These are phyloP conservation scores for Candida glaebosa DNA, from an alignment of 805 yeast genomes.

Conservation along the genomic window DNA sequence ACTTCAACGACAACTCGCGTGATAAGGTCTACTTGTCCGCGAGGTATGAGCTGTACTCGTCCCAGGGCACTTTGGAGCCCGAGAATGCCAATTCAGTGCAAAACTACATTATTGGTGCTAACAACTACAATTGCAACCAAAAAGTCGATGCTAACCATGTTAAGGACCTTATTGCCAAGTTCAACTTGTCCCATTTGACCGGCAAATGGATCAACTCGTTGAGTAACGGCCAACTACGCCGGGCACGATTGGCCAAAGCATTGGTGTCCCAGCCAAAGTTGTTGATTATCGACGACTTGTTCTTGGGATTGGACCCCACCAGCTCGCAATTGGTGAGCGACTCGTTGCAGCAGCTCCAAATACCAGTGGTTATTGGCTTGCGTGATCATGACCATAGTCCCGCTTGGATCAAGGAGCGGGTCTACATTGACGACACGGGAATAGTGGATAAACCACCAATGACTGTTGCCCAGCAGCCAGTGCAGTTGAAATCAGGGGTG, in stretches of 20 bases:
- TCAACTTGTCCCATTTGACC: conserved; percentile 55
- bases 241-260: conserved; percentile 83
- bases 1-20: conserved; percentile 35
- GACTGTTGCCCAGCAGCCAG: background rate
- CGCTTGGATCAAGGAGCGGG: conserved; percentile 73
- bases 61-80: conserved; percentile 58
- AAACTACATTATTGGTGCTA: conserved; percentile 54
- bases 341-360: conserved; percentile 44
- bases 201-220: conserved; percentile 81
- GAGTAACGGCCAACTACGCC: conserved; percentile 90
- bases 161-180: conserved; percentile 40
- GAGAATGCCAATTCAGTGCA: conserved; percentile 66
- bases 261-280: conserved; percentile 62
- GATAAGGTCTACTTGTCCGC: conserved; percentile 76
- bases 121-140: conserved; percentile 39
- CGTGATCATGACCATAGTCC: conserved; percentile 77
- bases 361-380: conserved; percentile 68
- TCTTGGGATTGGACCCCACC: conserved; percentile 80
- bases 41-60: conserved; percentile 71
- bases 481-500: background rate
- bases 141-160: conserved; percentile 25
- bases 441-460: conserved; percentile 17
- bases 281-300: conserved; percentile 85
- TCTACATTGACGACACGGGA: conserved; percentile 56
- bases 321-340: conserved; percentile 61